Conservation (phyloP, 1,284 basidiomycete species). For the Pyrrhoderma lamaoense region DNA sequence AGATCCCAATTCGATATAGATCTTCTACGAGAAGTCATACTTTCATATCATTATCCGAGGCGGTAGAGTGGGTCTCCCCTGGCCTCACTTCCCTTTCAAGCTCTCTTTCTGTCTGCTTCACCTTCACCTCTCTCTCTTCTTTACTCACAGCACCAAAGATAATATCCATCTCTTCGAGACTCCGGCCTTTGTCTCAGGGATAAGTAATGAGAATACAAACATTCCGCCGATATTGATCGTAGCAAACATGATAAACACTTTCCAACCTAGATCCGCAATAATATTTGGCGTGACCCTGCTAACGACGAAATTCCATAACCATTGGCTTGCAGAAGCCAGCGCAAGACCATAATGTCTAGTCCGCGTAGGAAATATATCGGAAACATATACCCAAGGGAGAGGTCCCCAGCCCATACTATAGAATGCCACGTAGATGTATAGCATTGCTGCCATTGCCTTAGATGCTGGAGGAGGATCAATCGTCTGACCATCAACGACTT, state of each 20-base stretch:
- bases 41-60: no score
- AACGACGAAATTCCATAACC: slow-evolving; percentile 77
- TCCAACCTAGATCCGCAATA: slow-evolving; percentile 52
- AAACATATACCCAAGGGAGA: slow-evolving; percentile 64
- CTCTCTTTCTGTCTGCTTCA: slow-evolving; percentile 28
- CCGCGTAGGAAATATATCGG: slow-evolving; percentile 79
- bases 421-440: slow-evolving; percentile 72
- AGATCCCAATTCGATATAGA: no score
- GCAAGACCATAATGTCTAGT: slow-evolving; percentile 74
- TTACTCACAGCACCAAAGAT: slow-evolving; percentile 63
- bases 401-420: slow-evolving; percentile 66
- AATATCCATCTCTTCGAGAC: slow-evolving; percentile 75
- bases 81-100: no score
- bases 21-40: no score
- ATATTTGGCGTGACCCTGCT: slow-evolving; percentile 66
- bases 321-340: slow-evolving; percentile 64
- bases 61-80: no score
- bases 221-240: slow-evolving; percentile 52
- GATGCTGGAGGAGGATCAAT: slow-evolving; percentile 39
- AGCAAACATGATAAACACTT: slow-evolving; percentile 65
- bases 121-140: slow-evolving; percentile 50
- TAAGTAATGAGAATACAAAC: slow-evolving; percentile 43
- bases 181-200: slow-evolving; percentile 71
- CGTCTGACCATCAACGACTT: slow-evolving; percentile 16
- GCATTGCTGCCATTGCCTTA: slow-evolving; percentile 67